Evolutionary conservation across 495 filamentous ascomycete species (phyloP), one percentile per base, ranked within the genome.

Genomic region (Penicillium waksmanii): DNA sequence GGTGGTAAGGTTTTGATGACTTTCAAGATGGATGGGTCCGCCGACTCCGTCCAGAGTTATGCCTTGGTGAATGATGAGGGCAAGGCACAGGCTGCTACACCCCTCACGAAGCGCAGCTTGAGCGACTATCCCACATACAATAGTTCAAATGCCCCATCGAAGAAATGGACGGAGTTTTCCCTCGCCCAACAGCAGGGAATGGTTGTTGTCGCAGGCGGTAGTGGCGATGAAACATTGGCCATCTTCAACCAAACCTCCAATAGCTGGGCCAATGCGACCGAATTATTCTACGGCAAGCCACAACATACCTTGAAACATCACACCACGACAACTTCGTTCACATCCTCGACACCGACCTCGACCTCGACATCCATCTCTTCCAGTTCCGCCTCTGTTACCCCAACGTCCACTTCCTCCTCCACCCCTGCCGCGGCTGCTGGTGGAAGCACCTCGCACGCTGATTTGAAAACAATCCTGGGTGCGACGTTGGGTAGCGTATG

Each of bases 211-310:
- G 84, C 85, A 18, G 89, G 93, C 62, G 95, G 93, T 31, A 85
- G 85, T 63, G 76, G 79, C 15, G 73, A 87, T 18, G 59, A 76
- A 35, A 67, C 75, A 3, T 56, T 98, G 19, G 85, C 82, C 58
- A 88, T 98, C 61, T 98, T 97, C 74, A 83, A 97, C 67, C 84
- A 88, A 51, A 85, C 82, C 23, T 73, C 82, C 51, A 96, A 98
- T 67, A 73, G 79, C 61, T 98, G 95, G 95, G 71, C 87, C 19
- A 90, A 97, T 73, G 80, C 92, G 0, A 87, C 84, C 2, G 72
- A 82, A 21, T 71, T 89, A 31, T 87, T 98, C 56, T 71, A 73
- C 38, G 78, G 77, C 31, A 80, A 74, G 8, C 67, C 80, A 27
- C 71, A 79, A 33, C 57, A 73, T 71, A 25, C 64, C 69, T 23